Conservation (phyloP, 1,284 basidiomycete genomes). For the Thelephora terrestris region DNA sequence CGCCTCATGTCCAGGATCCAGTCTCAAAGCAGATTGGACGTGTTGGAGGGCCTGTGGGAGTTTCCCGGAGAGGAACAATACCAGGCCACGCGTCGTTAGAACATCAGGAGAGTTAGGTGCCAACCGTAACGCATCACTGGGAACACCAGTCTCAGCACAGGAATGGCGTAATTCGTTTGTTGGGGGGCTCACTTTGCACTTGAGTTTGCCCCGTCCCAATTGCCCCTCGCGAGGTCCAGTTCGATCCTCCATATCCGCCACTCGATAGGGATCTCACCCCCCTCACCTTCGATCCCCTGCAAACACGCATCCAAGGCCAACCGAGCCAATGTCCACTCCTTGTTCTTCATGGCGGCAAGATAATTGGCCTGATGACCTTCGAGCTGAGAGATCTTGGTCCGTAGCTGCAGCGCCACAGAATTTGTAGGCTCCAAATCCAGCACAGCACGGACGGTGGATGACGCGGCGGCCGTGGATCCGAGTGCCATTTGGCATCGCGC, state of each 20-base stretch:
- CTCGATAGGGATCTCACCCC: slow-evolving; percentile 59
- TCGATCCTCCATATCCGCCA: slow-evolving; percentile 77
- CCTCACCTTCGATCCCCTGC: slow-evolving; percentile 63
- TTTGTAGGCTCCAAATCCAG: slow-evolving; percentile 49
- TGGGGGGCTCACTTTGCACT: slow-evolving; percentile 48
- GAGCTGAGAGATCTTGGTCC: slow-evolving; percentile 47
- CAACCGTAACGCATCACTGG: slow-evolving; percentile 65
- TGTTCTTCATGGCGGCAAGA: slow-evolving; percentile 41
- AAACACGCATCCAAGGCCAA: slow-evolving; percentile 65
- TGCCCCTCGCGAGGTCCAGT: slow-evolving; percentile 59
- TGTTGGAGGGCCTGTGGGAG: slow-evolving; percentile 68
- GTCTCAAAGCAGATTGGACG: slow-evolving; percentile 60
- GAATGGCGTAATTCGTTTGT: neutral
- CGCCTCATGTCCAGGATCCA: slow-evolving; percentile 69
- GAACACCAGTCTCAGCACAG: neutral
- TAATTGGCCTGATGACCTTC: slow-evolving; percentile 60
- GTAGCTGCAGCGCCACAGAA: slow-evolving; percentile 44
- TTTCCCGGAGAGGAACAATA: slow-evolving; percentile 70
- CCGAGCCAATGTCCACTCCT: slow-evolving; percentile 62
- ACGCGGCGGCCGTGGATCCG: slow-evolving; percentile 53
- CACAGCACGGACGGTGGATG: slow-evolving; percentile 49
- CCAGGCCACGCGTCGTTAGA: slow-evolving; percentile 69
- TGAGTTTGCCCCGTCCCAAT: slow-evolving; percentile 59
- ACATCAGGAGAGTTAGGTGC: slow-evolving; percentile 72
- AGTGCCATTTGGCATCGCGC: slow-evolving; percentile 75